Base-by-base conservation (phyloP, 2,329 filamentous ascomycete species). In the Aureobasidium vineae region DNA sequence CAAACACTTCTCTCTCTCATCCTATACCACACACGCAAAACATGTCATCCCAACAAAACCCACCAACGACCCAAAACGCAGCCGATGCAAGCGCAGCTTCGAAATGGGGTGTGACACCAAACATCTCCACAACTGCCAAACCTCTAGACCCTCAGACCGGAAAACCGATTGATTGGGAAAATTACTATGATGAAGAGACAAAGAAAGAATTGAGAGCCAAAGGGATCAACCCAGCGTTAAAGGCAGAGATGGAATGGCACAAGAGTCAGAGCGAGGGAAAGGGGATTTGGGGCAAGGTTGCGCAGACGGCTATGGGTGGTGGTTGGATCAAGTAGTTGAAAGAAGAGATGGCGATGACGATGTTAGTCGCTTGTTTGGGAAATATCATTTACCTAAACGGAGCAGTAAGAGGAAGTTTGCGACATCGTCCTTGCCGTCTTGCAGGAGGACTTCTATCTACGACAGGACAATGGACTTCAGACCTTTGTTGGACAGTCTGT, bases 211-310 rank as follows among this genome's bases (percentile, higher is more conserved):
- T 70, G 2, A 47, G 67, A 31, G 49, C 56, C 2, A 69, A 70
- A 21, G 69, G 68, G 7, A 33, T 70, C 6, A 70, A 66, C 59
- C 65, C 67, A 26, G 67, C 66, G 15, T 40, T 68, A n/a, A 69
- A 69, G 19, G 67, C 68, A 8, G 69, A 70, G 40, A 69, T 68
- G 65, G 66, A 68, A 38, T 61, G 50, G 6, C 67, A 66, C 7
- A 68, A 67, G 21, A 54, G 26, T 5, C 38, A 65, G 7, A 64
- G 31, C 10, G 41, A 41, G 21, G 64, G 45, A 3, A 56, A 50
- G 15, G 67, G 64, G 4, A 64, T 70, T 38, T 68, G 67, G 68
- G 64, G 38, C 8, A 68, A 70, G 43, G 63, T 70, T 45, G 66
- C 67, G 2, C 63, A 66, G 21, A 70, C 67, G 7, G 56, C 63